Evolutionary conservation across 345 rosid species (phyloP).

Genomic region (Hibiscus mutabilis): DNA sequence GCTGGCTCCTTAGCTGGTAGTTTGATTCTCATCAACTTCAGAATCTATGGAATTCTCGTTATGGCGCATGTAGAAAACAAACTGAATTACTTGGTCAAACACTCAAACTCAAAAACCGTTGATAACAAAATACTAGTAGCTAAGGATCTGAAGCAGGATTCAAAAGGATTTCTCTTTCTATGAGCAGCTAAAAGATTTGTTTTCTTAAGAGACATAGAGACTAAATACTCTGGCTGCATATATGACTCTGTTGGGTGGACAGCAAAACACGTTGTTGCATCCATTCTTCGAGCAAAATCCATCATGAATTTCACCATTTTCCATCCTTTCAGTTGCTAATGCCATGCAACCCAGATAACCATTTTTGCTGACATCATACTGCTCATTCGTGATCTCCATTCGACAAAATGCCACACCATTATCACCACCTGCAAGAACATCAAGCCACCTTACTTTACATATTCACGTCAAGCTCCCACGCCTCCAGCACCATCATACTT

Average conservation of each 20-base stretch:
- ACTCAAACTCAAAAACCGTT: neutral
- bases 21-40: neutral
- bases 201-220: too few relatives aligned
- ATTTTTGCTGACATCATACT: neutral
- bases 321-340: neutral
- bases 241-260: too few relatives aligned
- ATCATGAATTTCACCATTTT: neutral
- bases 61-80: neutral
- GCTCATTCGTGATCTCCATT: neutral
- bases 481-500: too few relatives aligned
- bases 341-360: neutral
- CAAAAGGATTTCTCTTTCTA: too few relatives aligned
- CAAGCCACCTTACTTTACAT: too few relatives aligned
- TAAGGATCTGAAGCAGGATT: too few relatives aligned
- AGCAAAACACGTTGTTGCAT: neutral
- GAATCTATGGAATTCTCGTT: neutral
- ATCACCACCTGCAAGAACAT: neutral
- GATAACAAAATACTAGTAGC: too few relatives aligned
- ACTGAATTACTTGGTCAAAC: neutral
- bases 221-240: too few relatives aligned
- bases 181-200: too few relatives aligned
- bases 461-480: too few relatives aligned
- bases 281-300: neutral
- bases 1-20: neutral
- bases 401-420: neutral